A percentile compares a stretch with the other conserved stretches of the same genome.
Evolutionary conservation across 495 filamentous ascomycete genomes (phyloP).

Genomic region (Saxophila tyrrhenica): DNA sequence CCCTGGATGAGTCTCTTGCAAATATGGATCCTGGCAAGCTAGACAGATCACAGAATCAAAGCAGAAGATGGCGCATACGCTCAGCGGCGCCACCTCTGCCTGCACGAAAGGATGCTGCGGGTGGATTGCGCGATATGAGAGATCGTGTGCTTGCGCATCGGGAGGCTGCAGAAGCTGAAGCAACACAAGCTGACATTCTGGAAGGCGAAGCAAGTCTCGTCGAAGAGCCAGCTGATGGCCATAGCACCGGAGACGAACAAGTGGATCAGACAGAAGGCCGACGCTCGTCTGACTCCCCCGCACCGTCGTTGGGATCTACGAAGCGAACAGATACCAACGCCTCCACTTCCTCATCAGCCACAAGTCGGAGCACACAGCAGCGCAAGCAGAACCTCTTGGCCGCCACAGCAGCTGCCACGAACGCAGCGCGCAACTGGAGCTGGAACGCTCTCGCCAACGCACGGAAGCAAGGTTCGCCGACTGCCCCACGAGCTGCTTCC

Average conservation of each 20-base stretch:
- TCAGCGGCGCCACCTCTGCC: background rate
- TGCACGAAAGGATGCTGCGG: slow-evolving; percentile 7
- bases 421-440: slow-evolving; percentile 73
- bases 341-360: background rate
- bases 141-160: slow-evolving; percentile 2
- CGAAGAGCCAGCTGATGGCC: background rate
- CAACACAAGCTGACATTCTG: background rate
- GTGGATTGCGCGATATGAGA: slow-evolving; percentile 11
- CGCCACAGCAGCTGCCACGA: slow-evolving; percentile 57
- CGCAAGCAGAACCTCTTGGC: slow-evolving; percentile 28
- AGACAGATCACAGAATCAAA: slow-evolving; percentile 1
- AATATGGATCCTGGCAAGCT: background rate
- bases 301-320: background rate
- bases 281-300: background rate
- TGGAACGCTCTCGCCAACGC: slow-evolving; percentile 57
- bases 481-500: background rate
- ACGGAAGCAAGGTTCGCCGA: slow-evolving; percentile 15
- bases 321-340: background rate
- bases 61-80: slow-evolving; percentile 2
- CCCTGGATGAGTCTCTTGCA: slow-evolving; percentile 3
- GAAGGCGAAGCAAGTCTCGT: background rate
- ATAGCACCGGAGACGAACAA: background rate
- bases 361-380: background rate
- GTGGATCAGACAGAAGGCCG: background rate
- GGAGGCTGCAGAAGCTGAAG: background rate